Percentiles rank a stretch among this genome's conserved stretches.
Conservation (phyloP, 768 basidiomycete species). For the Termitomyces sp. region DNA sequence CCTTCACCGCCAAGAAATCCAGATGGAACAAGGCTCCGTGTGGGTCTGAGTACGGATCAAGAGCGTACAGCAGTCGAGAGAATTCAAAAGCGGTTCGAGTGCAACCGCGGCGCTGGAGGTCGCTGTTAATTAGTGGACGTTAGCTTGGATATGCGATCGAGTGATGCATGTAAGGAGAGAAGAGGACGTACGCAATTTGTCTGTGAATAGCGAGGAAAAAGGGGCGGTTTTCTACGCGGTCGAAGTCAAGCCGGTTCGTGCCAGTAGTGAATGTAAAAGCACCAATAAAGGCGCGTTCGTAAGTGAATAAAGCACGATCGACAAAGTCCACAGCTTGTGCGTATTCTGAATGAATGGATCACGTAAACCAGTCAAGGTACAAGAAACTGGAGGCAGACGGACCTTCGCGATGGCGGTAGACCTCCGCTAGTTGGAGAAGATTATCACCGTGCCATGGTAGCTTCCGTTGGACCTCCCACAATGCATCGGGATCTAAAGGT, state of each 20-base stretch:
- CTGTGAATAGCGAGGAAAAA: slow-evolving; percentile 89
- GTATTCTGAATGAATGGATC: slow-evolving; percentile 49
- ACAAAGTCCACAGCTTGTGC: slow-evolving; percentile 82
- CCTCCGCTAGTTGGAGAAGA: slow-evolving; percentile 79
- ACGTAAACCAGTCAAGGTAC: no score
- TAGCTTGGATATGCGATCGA: no score
- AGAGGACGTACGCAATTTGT: slow-evolving; percentile 62
- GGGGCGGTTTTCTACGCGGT: slow-evolving; percentile 85
- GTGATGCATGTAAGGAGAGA: no score
- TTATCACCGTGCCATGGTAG: slow-evolving; percentile 95
- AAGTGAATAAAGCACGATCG: slow-evolving; percentile 91
- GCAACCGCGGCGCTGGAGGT: slow-evolving; percentile 86
- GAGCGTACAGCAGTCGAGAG: slow-evolving; percentile 75
- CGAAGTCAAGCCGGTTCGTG: slow-evolving; percentile 82
- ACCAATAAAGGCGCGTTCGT: slow-evolving; percentile 86
- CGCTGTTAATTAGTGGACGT: slow-evolving; percentile 53
- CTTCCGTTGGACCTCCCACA: slow-evolving; percentile 71
- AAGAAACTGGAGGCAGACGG: slow-evolving; percentile 4
- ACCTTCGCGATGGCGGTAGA: slow-evolving; percentile 88
- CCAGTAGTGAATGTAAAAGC: slow-evolving; percentile 84
- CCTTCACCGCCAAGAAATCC: slow-evolving; percentile 82
- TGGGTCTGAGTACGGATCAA: slow-evolving; percentile 88
- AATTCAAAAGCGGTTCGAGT: slow-evolving; percentile 90
- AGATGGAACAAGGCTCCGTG: slow-evolving; percentile 82
- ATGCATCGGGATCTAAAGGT: slow-evolving; percentile 64